A percentile compares a stretch with the other conserved stretches of the same genome.
Evolutionary conservation across 2,329 filamentous ascomycete genomes (phyloP).

Genomic region (Diplodia scrobiculata): DNA sequence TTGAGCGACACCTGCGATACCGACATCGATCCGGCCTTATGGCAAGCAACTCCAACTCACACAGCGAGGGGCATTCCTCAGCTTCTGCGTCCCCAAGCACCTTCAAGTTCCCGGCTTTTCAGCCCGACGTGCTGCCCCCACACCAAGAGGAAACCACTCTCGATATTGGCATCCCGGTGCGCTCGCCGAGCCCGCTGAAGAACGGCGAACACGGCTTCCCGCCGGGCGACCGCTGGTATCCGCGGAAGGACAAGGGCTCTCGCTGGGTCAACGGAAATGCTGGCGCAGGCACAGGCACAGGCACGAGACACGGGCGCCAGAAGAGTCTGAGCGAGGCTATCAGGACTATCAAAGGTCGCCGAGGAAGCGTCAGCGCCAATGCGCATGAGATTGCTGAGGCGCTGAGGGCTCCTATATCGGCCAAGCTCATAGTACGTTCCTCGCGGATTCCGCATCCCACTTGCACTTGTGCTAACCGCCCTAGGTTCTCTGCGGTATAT

Average conservation of each 20-base stretch:
- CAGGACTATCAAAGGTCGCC: conserved; percentile 74
- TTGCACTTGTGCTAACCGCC: conserved; percentile 30
- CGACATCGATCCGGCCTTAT: conserved; percentile 24
- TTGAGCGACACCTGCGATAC: conserved; percentile 14
- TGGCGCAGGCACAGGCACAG: not conserved
- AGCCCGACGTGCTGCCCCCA: conserved; percentile 46
- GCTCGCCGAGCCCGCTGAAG: conserved; percentile 28
- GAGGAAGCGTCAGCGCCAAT: conserved; percentile 86
- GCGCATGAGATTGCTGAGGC: conserved; percentile 91
- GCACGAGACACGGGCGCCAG: conserved; percentile 64
- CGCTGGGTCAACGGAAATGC: conserved; percentile 46
- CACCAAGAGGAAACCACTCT: conserved; percentile 38
- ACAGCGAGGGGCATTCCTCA: conserved; percentile 25
- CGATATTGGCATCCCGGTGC: conserved; percentile 28
- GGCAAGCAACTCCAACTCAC: conserved; percentile 22
- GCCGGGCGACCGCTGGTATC: conserved; percentile 62
- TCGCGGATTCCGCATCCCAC: conserved; percentile 35
- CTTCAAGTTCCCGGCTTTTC: conserved; percentile 52
- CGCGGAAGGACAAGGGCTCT: conserved; percentile 57
- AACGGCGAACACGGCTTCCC: conserved; percentile 30
- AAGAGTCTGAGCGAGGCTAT: conserved; percentile 92
- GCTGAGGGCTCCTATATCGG: conserved; percentile 84
- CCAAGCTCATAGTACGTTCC: conserved; percentile 74
- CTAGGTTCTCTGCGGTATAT: conserved; percentile 80
- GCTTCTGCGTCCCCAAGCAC: conserved; percentile 38